Percentiles rank a stretch among this genome's conserved stretches.
Conservation (phyloP, 2,329 filamentous ascomycete species). For the Calycina herbarum region DNA sequence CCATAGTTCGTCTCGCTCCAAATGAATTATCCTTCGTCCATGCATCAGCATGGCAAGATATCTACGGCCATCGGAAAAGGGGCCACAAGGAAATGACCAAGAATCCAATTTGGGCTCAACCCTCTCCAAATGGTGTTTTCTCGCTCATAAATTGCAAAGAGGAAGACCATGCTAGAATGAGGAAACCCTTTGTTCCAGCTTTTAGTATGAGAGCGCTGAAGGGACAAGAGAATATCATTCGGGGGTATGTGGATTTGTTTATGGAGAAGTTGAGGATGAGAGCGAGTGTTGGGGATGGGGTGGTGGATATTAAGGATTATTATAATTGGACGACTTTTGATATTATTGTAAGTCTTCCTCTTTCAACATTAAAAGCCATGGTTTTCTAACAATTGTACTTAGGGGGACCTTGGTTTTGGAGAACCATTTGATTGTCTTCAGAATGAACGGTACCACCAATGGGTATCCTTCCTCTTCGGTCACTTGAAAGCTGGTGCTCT, state of each 20-base stretch:
- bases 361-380: not conserved
- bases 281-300: not conserved
- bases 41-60: too few relatives aligned
- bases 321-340: not conserved
- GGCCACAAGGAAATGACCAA: not conserved
- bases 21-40: too few relatives aligned
- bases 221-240: not conserved
- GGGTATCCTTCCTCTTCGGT: not conserved
- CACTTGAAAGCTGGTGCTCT: not conserved
- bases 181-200: not conserved
- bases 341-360: not conserved
- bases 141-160: not conserved
- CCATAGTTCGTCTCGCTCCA: too few relatives aligned
- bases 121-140: not conserved
- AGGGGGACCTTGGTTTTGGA: not conserved
- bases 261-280: not conserved
- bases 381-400: not conserved
- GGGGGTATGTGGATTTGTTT: not conserved
- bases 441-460: not conserved
- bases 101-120: not conserved
- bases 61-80: too few relatives aligned
- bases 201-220: not conserved
- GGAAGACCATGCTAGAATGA: not conserved
- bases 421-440: conserved; percentile 2
- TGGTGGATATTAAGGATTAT: not conserved